Percentiles rank a stretch among this genome's conserved stretches.
phyloP scores from a whole-genome alignment of 306 rosid genomes.

The Quercus bicolor region DNA sequence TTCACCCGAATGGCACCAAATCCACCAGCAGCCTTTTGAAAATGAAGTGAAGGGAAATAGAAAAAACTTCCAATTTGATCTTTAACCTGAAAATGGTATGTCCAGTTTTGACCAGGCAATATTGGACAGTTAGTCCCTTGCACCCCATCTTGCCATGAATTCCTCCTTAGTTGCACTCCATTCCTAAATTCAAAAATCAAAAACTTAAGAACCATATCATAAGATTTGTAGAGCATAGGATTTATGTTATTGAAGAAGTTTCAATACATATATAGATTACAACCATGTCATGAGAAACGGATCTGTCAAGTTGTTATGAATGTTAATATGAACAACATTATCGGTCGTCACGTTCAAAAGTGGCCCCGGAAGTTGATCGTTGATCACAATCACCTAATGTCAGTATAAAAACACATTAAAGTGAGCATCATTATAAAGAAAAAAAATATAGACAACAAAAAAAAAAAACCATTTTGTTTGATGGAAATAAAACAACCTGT shows the following conservation, averaged over 20 bases:
- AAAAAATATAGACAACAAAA: no score
- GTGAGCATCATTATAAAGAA: background rate
- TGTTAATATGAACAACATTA: background rate
- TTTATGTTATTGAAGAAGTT: background rate
- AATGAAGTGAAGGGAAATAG: constrained; percentile 6
- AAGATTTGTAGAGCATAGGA: background rate
- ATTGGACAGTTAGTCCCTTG: constrained; percentile 12
- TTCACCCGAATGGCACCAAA: background rate
- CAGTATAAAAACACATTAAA: background rate
- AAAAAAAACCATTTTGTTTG: background rate
- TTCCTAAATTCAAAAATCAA: background rate
- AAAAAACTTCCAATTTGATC: constrained; percentile 2
- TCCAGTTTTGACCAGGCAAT: constrained; percentile 7
- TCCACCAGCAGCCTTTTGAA: constrained; percentile 6
- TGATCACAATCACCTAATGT: constrained; percentile 7
- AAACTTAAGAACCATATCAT: background rate
- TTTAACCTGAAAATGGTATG: background rate
- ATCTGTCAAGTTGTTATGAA: constrained; percentile 2
- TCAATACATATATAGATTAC: background rate
- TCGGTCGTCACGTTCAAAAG: background rate
- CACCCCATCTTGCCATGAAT: constrained; percentile 17
- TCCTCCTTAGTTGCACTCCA: constrained; percentile 8
- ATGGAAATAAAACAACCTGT: background rate
- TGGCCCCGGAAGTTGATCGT: background rate
- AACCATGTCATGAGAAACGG: constrained; percentile 14